phyloP scores from a whole-genome alignment of 73 alveolate genomes.

The Paramecium bursaria region DNA sequence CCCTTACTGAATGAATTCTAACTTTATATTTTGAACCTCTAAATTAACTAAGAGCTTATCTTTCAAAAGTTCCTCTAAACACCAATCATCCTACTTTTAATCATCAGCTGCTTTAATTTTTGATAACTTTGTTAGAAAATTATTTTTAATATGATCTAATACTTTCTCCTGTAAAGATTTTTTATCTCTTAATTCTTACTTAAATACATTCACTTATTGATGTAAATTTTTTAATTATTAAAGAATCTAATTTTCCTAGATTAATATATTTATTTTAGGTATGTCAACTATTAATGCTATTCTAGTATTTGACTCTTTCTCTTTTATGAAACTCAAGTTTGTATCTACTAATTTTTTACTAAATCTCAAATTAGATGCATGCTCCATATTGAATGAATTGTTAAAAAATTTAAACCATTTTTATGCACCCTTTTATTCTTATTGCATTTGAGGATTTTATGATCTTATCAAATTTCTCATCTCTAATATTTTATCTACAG shows the following conservation, averaged over 20 bases:
- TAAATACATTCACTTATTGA: conserved; percentile 33
- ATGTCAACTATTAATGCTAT: neutral
- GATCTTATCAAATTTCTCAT: conserved; percentile 27
- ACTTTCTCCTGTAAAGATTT: conserved; percentile 30
- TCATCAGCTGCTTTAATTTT: conserved; percentile 22
- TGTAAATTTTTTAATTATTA: conserved; percentile 42
- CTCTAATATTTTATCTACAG: conserved; percentile 32
- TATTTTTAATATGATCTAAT: conserved; percentile 42
- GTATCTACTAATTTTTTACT: conserved; percentile 43
- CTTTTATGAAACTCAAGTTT: conserved; percentile 36
- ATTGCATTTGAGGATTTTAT: neutral
- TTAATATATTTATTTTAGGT: neutral
- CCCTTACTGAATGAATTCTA: conserved; percentile 44
- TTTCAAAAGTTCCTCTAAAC: conserved; percentile 44
- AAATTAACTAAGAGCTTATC: conserved; percentile 26
- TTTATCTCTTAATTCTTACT: conserved; percentile 35
- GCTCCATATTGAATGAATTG: conserved; percentile 28
- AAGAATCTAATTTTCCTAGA: conserved; percentile 28
- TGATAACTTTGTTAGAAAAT: conserved; percentile 20
- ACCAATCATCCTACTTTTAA: conserved; percentile 46
- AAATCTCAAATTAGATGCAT: conserved; percentile 48
- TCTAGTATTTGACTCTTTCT: conserved; percentile 53
- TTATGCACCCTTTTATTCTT: conserved; percentile 2
- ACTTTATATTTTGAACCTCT: conserved; percentile 2
- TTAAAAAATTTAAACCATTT: conserved; percentile 22